A percentile compares a stretch with the other conserved stretches of the same genome.
Conservation (phyloP, 2,329 filamentous ascomycete species). For the Parastagonospora nodorum region DNA sequence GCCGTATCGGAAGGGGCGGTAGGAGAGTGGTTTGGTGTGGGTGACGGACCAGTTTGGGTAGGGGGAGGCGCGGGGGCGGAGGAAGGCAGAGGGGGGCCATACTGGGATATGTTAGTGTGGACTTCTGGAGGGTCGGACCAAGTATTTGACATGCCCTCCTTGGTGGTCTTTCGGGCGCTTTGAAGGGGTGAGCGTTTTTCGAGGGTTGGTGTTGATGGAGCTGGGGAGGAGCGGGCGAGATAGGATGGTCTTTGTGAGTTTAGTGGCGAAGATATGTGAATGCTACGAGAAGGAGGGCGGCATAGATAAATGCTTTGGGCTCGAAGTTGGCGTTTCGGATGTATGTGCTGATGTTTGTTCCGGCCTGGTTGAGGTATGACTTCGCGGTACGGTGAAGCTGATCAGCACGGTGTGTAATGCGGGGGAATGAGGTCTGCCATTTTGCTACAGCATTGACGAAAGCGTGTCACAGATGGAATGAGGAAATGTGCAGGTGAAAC, state of each 20-base stretch:
- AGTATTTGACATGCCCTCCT: conserved; percentile 50
- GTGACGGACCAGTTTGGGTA: conserved; percentile 72
- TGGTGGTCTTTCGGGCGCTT: conserved; percentile 47
- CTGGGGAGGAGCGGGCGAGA: conserved; percentile 8
- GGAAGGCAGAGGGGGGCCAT: conserved; percentile 65
- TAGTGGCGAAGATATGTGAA: conserved; percentile 37
- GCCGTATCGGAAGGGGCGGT: conserved; percentile 78
- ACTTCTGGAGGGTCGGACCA: neutral
- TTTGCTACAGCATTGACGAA: neutral
- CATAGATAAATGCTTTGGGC: conserved; percentile 34
- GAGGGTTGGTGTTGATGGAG: conserved; percentile 48
- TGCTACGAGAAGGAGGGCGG: conserved; percentile 36
- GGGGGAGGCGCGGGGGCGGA: conserved; percentile 62
- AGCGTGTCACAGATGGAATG: neutral
- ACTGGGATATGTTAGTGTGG: conserved; percentile 34
- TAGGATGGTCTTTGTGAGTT: conserved; percentile 34
- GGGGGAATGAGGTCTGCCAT: conserved; percentile 9
- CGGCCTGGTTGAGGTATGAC: conserved; percentile 11
- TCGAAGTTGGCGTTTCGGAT: conserved; percentile 11
- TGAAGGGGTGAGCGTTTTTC: conserved; percentile 51
- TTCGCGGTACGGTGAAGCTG: neutral
- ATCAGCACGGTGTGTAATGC: conserved; percentile 7
- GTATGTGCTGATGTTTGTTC: conserved; percentile 5
- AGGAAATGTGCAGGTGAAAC: neutral
- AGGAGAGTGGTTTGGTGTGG: conserved; percentile 73